Percentiles rank a stretch among this genome's conserved stretches.
These are phyloP conservation scores for Tetradesmus lagerheimii DNA, from an alignment of 139 green algal genomes.

Conservation along the genomic window DNA sequence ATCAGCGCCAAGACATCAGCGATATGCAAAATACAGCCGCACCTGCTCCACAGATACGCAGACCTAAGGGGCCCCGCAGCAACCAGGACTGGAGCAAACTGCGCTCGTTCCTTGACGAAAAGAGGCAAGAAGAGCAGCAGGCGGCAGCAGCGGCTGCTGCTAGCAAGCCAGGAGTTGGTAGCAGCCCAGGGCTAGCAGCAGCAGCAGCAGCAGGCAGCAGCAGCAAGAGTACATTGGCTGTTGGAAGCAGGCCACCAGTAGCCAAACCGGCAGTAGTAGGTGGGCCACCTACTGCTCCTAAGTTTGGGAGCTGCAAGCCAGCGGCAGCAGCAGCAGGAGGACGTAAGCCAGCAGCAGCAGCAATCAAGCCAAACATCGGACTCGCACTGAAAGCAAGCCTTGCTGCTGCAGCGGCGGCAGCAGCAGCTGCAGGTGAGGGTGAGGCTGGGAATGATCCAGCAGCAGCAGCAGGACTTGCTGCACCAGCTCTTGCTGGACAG, in stretches of 20 bases:
- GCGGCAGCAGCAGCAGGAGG: constrained; percentile 5
- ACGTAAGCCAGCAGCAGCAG: constrained; percentile 1
- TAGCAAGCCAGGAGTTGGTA: neutral
- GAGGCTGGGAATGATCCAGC: too few relatives aligned
- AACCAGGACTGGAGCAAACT: constrained; percentile 14
- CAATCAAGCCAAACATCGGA: neutral
- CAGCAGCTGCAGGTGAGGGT: neutral
- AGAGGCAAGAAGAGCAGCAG: neutral
- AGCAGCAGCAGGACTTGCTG: neutral
- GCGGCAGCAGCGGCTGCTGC: constrained; percentile 8
- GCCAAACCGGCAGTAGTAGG: neutral
- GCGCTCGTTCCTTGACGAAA: neutral
- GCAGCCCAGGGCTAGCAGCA: neutral
- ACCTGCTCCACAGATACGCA: too few relatives aligned
- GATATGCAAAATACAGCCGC: too few relatives aligned
- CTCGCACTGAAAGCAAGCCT: neutral
- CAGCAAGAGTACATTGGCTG: neutral
- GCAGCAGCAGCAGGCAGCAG: neutral
- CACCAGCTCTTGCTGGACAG: neutral
- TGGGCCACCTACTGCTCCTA: neutral
- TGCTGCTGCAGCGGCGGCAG: neutral
- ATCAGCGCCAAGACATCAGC: too few relatives aligned
- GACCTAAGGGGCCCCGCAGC: neutral
- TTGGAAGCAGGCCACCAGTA: neutral
- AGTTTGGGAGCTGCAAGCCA: neutral